Base-by-base conservation (phyloP, 139 green algal species). In the Haematococcus lacustris region DNA sequence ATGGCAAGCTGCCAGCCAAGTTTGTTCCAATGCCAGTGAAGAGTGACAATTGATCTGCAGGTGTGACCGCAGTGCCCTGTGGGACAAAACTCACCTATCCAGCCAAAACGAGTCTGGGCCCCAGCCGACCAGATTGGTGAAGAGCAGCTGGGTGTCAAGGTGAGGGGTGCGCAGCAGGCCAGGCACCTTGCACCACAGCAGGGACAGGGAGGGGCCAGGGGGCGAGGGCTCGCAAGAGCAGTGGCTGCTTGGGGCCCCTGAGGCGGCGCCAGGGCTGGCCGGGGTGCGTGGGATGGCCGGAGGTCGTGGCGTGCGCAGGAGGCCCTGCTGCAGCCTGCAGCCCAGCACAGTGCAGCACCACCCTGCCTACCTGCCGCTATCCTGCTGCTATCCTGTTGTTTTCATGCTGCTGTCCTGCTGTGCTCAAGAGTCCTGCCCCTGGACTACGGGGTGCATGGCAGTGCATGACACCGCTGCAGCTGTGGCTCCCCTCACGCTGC, bases 101-200 rank as follows among this genome's bases (percentile, higher is more conserved):
- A 98, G 83, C 93, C 93, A 98, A 71, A 95, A 98, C 7, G 84
- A 87, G 85, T 97, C 84, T 1, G 79, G 37, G 26, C 43, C 43
- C 68, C 65, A 77, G 1, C 62, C 70, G 41, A 82, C 76, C 59
- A 88, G 53, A n/a, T n/a, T n/a, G n/a, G n/a, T n/a, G n/a, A n/a
- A n/a, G n/a, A n/a, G n/a, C n/a, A n/a, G n/a, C n/a, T n/a, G n/a
- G n/a, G n/a, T n/a, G n/a, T n/a, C n/a, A n/a, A n/a, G n/a, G n/a
- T n/a, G n/a, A n/a, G n/a, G n/a, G n/a, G n/a, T n/a, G n/a, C n/a
- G n/a, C n/a, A n/a, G n/a, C n/a, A n/a, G n/a, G n/a, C n/a, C n/a
- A n/a, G n/a, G 53, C 21, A 4, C 53, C 26, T 64, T 26, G 26
- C 30, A 64, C 53, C 30, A 30, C 26, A 30, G 53, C 53, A 64